phyloP scores from a whole-genome alignment of 2,329 filamentous ascomycete genomes.

The Beauveria brongniartii region DNA sequence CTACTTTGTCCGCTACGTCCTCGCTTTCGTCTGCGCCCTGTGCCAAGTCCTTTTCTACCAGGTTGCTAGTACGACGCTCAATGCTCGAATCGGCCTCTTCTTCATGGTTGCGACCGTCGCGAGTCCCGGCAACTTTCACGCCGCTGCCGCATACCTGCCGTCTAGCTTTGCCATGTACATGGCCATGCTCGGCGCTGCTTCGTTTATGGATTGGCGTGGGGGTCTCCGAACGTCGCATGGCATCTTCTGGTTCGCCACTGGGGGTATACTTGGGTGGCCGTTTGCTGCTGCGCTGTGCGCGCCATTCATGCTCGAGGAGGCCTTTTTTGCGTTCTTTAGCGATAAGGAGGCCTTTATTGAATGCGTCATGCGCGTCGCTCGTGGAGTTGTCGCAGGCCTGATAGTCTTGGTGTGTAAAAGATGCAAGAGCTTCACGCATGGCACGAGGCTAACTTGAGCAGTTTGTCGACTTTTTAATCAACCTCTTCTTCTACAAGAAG shows the following conservation, averaged over 20 bases:
- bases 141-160: conserved; percentile 77
- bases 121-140: conserved; percentile 89
- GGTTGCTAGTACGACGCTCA: conserved; percentile 66
- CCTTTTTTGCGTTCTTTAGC: conserved; percentile 47
- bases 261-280: conserved; percentile 85
- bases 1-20: conserved; percentile 70
- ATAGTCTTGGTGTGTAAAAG: conserved; percentile 55
- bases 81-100: conserved; percentile 75
- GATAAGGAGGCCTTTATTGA: conserved; percentile 52
- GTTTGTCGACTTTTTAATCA: conserved; percentile 62
- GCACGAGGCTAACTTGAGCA: conserved; percentile 25
- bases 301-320: conserved; percentile 75
- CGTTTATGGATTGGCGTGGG: conserved; percentile 84
- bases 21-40: conserved; percentile 69
- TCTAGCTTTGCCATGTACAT: conserved; percentile 97
- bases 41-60: conserved; percentile 79
- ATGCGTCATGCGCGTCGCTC: conserved; percentile 51
- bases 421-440: not conserved
- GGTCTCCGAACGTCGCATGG: conserved; percentile 73
- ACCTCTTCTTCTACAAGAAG: conserved; percentile 80
- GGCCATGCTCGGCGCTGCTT: conserved; percentile 73
- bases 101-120: conserved; percentile 71
- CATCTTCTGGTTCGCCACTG: conserved; percentile 85
- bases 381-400: conserved; percentile 59
- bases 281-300: conserved; percentile 77